phyloP scores from a whole-genome alignment of 495 filamentous ascomycete genomes.

The Sphaerosporella brunnea region DNA sequence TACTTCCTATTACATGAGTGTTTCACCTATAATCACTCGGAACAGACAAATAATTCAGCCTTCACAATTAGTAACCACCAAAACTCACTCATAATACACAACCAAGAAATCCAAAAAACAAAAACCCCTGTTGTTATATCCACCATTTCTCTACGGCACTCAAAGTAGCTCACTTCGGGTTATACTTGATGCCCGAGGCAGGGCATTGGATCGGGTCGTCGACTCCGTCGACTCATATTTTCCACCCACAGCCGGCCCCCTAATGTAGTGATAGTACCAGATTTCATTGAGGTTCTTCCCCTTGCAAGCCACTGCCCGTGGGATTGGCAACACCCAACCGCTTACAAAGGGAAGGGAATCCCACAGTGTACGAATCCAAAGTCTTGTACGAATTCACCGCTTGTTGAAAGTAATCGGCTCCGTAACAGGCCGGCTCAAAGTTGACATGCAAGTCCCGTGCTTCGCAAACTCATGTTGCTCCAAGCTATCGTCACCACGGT shows the following conservation, averaged over 20 bases:
- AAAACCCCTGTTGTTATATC: neutral
- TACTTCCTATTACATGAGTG: too few relatives aligned
- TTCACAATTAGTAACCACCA: too few relatives aligned
- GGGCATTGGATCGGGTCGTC: neutral
- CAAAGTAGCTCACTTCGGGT: neutral
- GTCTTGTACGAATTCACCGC: constrained; percentile 44
- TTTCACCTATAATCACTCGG: too few relatives aligned
- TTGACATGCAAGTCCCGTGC: constrained; percentile 60
- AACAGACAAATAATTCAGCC: too few relatives aligned
- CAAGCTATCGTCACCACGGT: constrained; percentile 47
- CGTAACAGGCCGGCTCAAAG: constrained; percentile 59
- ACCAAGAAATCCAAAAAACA: too few relatives aligned
- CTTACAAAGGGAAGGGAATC: too few relatives aligned
- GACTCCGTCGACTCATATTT: neutral
- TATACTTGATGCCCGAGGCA: neutral
- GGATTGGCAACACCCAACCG: too few relatives aligned
- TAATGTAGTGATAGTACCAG: constrained; percentile 34
- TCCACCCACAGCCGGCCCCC: neutral
- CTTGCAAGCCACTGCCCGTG: neutral
- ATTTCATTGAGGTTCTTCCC: constrained; percentile 1
- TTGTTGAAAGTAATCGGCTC: constrained; percentile 42
- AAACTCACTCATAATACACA: too few relatives aligned
- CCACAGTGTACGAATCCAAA: constrained; percentile 43
- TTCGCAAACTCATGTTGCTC: constrained; percentile 86
- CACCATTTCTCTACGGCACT: neutral